Base-by-base conservation (phyloP, 257 asterid species). In the Gentiana dahurica region DNA sequence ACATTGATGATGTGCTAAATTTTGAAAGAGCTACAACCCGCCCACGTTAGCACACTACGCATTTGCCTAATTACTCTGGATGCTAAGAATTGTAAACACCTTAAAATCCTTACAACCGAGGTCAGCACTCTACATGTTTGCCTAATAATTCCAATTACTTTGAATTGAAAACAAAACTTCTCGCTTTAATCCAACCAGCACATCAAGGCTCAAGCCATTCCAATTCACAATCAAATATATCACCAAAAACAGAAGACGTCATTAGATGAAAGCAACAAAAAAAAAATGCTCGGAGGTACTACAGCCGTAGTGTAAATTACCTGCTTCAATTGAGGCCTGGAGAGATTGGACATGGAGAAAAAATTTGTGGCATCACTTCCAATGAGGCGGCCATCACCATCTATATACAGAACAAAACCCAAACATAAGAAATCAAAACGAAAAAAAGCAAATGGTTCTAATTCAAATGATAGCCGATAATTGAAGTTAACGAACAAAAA, bases 381-480 rank as follows among this genome's bases (percentile, higher is more conserved):
- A 12, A 91, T 86, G 50, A 90, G 55, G 50, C 96, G 93, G 36
- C 91, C 91, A 67, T 90, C 97, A 1, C 83, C 80, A 71, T 90
- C 96, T 90, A 66, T 6, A 33, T n/a, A 66, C 36, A 38, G 45
- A 68, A 65, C 13, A 45, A 57, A 6, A 61, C 44, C 59, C 2
- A 56, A 51, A 51, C 2, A 43, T 57, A 41, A 63, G 52, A 11
- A 9, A 4, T 7, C 6, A 12, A 34, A 64, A 11, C 55, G 54
- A 58, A 12, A 61, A 41, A 5, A 9, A 57, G 12, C 12, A 15
- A 53, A 15, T 48, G 2, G 55, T 51, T 13, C 38, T 6, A 35
- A 55, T 6, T 11, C 12, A 9, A 12, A 11, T 54, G 53, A 46
- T 47, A 15, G 64, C 36, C 24, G 2, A 8, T 12, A 46, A 11